These are phyloP conservation scores for Erigeron canadensis DNA, from an alignment of 129 eudicot genomes.

Conservation along the genomic window DNA sequence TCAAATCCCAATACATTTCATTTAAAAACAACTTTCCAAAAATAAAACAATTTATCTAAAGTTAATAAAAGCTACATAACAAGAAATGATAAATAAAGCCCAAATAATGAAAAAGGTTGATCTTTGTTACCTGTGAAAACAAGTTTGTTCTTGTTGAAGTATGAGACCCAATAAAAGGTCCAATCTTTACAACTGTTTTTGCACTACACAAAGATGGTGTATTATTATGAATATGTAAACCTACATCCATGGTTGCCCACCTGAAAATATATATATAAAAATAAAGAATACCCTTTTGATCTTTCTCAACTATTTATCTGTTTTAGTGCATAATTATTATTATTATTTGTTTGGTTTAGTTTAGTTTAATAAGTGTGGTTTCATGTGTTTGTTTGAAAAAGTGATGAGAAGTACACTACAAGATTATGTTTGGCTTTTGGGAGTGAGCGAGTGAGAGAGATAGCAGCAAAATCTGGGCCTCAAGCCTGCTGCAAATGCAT, in stretches of 20 bases:
- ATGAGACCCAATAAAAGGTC: slow-evolving; percentile 50
- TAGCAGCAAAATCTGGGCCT: slow-evolving; percentile 47
- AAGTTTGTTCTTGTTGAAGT: slow-evolving; percentile 38
- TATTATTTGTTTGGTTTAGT: too few relatives aligned
- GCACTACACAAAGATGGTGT: slow-evolving; percentile 41
- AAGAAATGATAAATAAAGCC: not conserved
- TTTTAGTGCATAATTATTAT: slow-evolving; percentile 13
- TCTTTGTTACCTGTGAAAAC: slow-evolving; percentile 46
- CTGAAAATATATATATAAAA: too few relatives aligned
- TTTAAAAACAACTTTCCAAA: slow-evolving; percentile 4
- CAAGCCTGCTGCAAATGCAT: slow-evolving; percentile 40
- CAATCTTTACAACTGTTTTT: slow-evolving; percentile 40
- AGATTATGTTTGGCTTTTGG: slow-evolving; percentile 24
- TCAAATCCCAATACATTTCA: slow-evolving; percentile 24
- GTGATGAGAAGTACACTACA: slow-evolving; percentile 10
- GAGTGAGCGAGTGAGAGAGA: not conserved
- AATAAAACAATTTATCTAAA: not conserved
- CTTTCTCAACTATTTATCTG: slow-evolving; percentile 14
- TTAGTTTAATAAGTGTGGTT: slow-evolving; percentile 9
- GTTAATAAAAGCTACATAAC: not conserved
- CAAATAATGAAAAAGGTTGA: not conserved
- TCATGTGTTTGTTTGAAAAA: not conserved
- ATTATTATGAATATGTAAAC: slow-evolving; percentile 40
- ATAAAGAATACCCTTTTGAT: slow-evolving; percentile 10
- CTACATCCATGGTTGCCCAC: slow-evolving; percentile 51